A percentile compares a stretch with the other conserved stretches of the same genome.
phyloP scores from a whole-genome alignment of 345 rosid genomes.

The Toxicodendron radicans region DNA sequence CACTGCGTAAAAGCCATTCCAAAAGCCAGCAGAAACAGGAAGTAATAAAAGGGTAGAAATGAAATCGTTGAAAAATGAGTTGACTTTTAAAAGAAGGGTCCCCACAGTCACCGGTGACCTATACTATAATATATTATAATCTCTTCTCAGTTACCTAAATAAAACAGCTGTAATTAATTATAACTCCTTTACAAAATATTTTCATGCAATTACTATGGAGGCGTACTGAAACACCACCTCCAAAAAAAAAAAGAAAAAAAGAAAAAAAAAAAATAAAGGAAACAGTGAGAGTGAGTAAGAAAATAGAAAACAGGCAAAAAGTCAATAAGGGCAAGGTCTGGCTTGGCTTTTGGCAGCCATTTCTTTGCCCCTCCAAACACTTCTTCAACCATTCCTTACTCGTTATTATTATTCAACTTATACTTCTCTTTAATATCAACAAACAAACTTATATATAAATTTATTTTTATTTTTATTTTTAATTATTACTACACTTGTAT shows the following conservation, averaged over 20 bases:
- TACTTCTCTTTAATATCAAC: background rate
- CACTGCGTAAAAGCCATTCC: no score
- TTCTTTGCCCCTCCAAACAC: slow-evolving; percentile 16
- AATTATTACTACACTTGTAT: background rate
- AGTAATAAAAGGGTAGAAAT: no score
- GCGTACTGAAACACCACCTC: background rate
- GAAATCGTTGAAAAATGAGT: slow-evolving; percentile 10
- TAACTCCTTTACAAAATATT: no score
- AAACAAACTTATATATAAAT: background rate
- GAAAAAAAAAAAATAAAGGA: background rate
- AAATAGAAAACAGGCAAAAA: background rate
- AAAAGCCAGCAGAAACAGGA: no score
- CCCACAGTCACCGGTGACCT: background rate
- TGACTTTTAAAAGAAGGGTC: slow-evolving; percentile 4
- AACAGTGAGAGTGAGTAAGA: background rate
- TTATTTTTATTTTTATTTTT: background rate
- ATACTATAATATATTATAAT: no score
- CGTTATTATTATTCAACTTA: background rate
- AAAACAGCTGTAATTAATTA: background rate
- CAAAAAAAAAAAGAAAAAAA: no score
- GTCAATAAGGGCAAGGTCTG: slow-evolving; percentile 31
- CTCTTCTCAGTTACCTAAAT: no score
- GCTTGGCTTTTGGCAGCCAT: slow-evolving; percentile 17
- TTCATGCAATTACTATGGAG: background rate
- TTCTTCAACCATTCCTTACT: background rate